phyloP scores from a whole-genome alignment of 2,329 filamentous ascomycete genomes.

The Endocalyx cinctus region DNA sequence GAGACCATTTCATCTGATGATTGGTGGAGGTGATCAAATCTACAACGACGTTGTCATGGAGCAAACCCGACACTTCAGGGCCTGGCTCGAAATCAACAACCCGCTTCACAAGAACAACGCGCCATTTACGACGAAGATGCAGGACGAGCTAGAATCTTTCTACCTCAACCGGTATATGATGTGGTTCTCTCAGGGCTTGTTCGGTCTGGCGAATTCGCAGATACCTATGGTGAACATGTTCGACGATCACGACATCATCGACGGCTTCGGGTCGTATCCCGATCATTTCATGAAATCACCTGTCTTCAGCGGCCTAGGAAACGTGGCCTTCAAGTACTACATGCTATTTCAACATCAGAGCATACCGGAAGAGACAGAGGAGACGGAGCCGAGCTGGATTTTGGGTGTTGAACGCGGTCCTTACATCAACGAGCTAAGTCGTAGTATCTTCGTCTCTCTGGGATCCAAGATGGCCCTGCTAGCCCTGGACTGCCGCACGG shows the following conservation, averaged over 20 bases:
- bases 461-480: slow-evolving; percentile 77
- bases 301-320: slow-evolving; percentile 84
- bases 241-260: slow-evolving; percentile 90
- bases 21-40: slow-evolving; percentile 94
- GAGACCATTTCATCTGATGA: slow-evolving; percentile 94
- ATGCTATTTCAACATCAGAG: slow-evolving; percentile 98
- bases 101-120: slow-evolving; percentile 73
- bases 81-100: slow-evolving; percentile 81
- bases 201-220: slow-evolving; percentile 85
- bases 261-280: slow-evolving; percentile 90
- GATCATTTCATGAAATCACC: slow-evolving; percentile 87
- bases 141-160: slow-evolving; percentile 81
- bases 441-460: slow-evolving; percentile 79
- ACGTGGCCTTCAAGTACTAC: slow-evolving; percentile 96
- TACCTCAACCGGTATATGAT: slow-evolving; percentile 84
- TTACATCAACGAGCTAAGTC: slow-evolving; percentile 82
- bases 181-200: slow-evolving; percentile 97
- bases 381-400: slow-evolving; percentile 86
- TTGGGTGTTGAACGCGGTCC: slow-evolving; percentile 76
- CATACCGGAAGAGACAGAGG: slow-evolving; percentile 71
- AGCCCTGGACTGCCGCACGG: slow-evolving; percentile 86
- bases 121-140: slow-evolving; percentile 75
- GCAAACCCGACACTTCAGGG: slow-evolving; percentile 69
- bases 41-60: slow-evolving; percentile 85
- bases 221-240: slow-evolving; percentile 99